phyloP scores from a whole-genome alignment of 2,329 filamentous ascomycete genomes.

The Lasiodiplodia gonubiensis region DNA sequence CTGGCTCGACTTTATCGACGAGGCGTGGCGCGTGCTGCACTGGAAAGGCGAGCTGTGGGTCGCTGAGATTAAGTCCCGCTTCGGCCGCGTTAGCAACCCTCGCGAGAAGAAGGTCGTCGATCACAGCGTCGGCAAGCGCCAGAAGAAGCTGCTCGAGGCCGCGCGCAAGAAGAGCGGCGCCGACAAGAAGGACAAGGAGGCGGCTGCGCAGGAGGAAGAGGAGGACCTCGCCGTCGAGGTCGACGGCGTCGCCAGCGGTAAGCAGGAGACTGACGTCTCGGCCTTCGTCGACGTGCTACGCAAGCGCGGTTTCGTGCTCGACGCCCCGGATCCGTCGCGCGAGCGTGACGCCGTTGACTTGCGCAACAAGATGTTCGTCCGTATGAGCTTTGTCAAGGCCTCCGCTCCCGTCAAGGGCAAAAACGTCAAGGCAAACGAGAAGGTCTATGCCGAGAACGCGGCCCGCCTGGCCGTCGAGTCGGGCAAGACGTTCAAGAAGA shows the following conservation, averaged over 20 bases:
- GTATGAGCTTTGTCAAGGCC: constrained; percentile 93
- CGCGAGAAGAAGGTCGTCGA: constrained; percentile 58
- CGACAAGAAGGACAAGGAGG: constrained; percentile 54
- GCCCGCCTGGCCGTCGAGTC: constrained; percentile 32
- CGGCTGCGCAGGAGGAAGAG: constrained; percentile 58
- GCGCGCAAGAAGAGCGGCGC: constrained; percentile 50
- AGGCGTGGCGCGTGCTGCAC: constrained; percentile 88
- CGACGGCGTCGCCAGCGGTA: constrained; percentile 60
- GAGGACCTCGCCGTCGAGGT: constrained; percentile 68
- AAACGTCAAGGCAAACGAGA: constrained; percentile 57
- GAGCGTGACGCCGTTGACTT: constrained; percentile 70
- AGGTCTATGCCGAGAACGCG: constrained; percentile 42
- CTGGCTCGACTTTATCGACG: constrained; percentile 95
- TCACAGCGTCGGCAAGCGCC: constrained; percentile 71
- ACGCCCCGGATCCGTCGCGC: constrained; percentile 59
- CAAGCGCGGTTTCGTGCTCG: constrained; percentile 83
- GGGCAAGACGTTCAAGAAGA: constrained; percentile 45
- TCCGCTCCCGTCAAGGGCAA: constrained; percentile 77
- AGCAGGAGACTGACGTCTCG: constrained; percentile 79
- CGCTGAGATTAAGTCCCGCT: constrained; percentile 94
- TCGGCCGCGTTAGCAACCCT: constrained; percentile 65
- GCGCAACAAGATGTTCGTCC: constrained; percentile 97
- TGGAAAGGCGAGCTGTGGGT: constrained; percentile 98
- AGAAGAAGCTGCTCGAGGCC: constrained; percentile 58
- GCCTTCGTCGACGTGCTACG: constrained; percentile 84